Evolutionary conservation across 2,329 filamentous ascomycete genomes (phyloP).

Genomic region (Coniochaeta sp.): DNA sequence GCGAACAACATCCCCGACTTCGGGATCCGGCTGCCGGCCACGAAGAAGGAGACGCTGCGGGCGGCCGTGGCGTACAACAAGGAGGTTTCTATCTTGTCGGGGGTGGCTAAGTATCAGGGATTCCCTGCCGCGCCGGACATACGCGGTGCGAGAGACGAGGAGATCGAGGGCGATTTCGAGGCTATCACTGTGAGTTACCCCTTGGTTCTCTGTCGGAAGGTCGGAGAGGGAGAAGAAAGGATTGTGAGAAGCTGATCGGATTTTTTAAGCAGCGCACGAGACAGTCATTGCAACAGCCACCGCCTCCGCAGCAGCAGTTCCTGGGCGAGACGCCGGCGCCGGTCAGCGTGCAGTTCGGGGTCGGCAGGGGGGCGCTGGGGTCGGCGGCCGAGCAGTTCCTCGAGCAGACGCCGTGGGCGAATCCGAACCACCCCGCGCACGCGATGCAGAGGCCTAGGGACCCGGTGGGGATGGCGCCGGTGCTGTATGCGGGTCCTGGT

Average conservation of each 20-base stretch:
- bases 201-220: not conserved
- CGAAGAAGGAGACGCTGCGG: conserved; percentile 67
- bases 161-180: conserved; percentile 80
- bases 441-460: conserved; percentile 30
- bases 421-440: conserved; percentile 72
- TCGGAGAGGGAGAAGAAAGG: not conserved
- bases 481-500: conserved; percentile 7
- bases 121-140: conserved; percentile 93
- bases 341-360: conserved; percentile 13
- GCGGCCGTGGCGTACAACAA: conserved; percentile 91
- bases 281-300: not conserved
- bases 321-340: conserved; percentile 7
- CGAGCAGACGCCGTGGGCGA: conserved; percentile 87
- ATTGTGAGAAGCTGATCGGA: not conserved
- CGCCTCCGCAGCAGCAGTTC: conserved; percentile 8
- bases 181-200: conserved; percentile 75
- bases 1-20: conserved; percentile 77
- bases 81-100: conserved; percentile 85
- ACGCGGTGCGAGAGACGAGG: conserved; percentile 58
- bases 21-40: conserved; percentile 71
- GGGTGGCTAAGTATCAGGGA: conserved; percentile 88
- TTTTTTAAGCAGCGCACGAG: not conserved
- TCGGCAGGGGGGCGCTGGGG: conserved; percentile 32
- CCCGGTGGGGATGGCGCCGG: not conserved
- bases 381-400: conserved; percentile 80